Evolutionary conservation across 208 protist genomes (phyloP).

Genomic region (Leishmania braziliensis): DNA sequence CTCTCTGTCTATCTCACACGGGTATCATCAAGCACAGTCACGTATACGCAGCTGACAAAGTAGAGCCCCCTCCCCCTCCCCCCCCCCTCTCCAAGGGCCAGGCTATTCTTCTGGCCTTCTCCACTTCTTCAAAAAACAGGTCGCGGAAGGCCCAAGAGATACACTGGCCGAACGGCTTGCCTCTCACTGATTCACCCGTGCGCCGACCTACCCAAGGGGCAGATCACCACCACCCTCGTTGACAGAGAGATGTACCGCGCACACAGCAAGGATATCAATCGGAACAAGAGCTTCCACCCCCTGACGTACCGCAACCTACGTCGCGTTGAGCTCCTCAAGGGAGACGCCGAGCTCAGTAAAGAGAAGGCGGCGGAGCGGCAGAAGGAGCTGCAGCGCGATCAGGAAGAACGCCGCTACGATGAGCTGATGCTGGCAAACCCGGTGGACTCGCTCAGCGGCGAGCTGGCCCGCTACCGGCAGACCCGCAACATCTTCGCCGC

Average conservation of each 20-base stretch:
- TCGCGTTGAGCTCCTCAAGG: slow-evolving; percentile 63
- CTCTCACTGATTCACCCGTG: not conserved
- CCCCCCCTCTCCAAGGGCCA: not conserved
- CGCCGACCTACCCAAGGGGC: not conserved
- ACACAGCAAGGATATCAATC: slow-evolving; percentile 90
- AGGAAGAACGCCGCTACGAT: slow-evolving; percentile 83
- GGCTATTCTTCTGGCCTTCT: not conserved
- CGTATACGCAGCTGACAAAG: not conserved
- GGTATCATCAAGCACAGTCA: not conserved
- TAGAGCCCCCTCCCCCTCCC: not conserved
- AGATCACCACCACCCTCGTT: not conserved
- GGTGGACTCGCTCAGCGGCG: slow-evolving; percentile 30
- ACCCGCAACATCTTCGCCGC: slow-evolving; percentile 80
- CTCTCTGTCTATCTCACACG: not conserved
- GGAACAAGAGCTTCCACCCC: slow-evolving; percentile 90
- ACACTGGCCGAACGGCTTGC: not conserved
- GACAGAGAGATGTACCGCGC: slow-evolving; percentile 69
- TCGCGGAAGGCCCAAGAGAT: no score
- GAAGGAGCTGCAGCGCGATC: slow-evolving; percentile 60
- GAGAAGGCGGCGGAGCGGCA: slow-evolving; percentile 45
- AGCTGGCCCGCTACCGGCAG: slow-evolving; percentile 47
- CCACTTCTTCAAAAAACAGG: not conserved
- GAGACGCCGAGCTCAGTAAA: slow-evolving; percentile 41
- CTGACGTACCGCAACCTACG: slow-evolving; percentile 79
- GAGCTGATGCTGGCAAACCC: slow-evolving; percentile 50